These are phyloP conservation scores for Adansonia digitata DNA, from an alignment of 345 rosid species.

Conservation along the genomic window DNA sequence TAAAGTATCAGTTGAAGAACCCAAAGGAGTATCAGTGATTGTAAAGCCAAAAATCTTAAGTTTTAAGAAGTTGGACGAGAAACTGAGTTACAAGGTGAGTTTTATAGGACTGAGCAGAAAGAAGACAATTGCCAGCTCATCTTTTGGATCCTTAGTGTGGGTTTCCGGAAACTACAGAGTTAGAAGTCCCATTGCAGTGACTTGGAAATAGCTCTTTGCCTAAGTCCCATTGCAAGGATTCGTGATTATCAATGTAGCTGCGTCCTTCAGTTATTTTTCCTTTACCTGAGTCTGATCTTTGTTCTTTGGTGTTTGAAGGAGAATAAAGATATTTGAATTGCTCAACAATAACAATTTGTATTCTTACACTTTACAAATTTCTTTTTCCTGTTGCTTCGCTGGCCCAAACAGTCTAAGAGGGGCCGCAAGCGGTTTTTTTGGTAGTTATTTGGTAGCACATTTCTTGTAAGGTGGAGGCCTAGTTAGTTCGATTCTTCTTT, in stretches of 20 bases:
- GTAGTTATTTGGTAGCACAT: too few relatives aligned
- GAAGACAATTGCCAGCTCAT: conserved; percentile 17
- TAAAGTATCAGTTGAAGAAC: conserved; percentile 31
- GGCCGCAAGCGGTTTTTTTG: too few relatives aligned
- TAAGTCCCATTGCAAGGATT: neutral
- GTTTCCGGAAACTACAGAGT: conserved; percentile 44
- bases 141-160: conserved; percentile 70
- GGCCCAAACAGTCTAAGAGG: too few relatives aligned
- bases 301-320: too few relatives aligned
- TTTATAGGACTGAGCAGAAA: conserved; percentile 16
- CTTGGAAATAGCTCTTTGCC: conserved; percentile 35
- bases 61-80: conserved; percentile 38
- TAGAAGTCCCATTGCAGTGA: conserved; percentile 65
- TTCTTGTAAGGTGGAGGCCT: too few relatives aligned
- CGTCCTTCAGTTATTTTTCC: neutral
- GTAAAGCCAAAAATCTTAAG: conserved; percentile 34
- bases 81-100: conserved; percentile 52
- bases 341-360: too few relatives aligned
- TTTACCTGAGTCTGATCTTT: too few relatives aligned
- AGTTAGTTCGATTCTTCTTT: too few relatives aligned
- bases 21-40: conserved; percentile 31
- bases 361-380: too few relatives aligned
- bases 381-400: too few relatives aligned
- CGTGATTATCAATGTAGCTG: neutral
- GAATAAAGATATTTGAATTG: too few relatives aligned